A percentile compares a stretch with the other conserved stretches of the same genome.
Evolutionary conservation across 2,329 filamentous ascomycete genomes (phyloP).

Genomic region (Aspergillus sp.): DNA sequence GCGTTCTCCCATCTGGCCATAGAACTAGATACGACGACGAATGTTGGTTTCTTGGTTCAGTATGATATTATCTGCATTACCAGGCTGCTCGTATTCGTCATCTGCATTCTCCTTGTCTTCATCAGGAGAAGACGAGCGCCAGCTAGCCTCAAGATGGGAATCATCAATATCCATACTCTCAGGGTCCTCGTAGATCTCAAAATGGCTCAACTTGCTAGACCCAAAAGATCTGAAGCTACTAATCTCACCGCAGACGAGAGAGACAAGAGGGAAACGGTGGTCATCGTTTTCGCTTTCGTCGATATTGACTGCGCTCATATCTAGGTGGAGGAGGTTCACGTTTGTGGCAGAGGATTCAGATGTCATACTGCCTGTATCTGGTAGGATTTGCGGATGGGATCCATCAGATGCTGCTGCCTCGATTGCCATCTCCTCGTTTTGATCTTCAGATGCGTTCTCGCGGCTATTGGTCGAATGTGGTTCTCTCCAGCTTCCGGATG

Average conservation of each 20-base stretch:
- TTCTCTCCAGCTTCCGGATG: background rate
- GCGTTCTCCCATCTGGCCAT: background rate
- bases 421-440: too few relatives aligned
- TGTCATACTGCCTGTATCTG: too few relatives aligned
- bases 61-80: background rate
- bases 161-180: conserved; percentile 6
- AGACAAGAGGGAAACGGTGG: too few relatives aligned
- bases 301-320: too few relatives aligned
- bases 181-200: conserved; percentile 15
- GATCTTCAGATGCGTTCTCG: background rate
- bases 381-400: too few relatives aligned
- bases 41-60: background rate
- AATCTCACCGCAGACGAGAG: too few relatives aligned
- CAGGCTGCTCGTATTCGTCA: background rate
- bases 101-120: conserved; percentile 16
- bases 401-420: too few relatives aligned
- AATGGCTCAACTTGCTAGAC: too few relatives aligned
- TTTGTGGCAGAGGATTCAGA: background rate
- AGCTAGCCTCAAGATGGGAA: background rate
- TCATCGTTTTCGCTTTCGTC: too few relatives aligned
- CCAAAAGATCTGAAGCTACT: too few relatives aligned
- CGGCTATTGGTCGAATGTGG: background rate
- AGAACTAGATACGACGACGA: too few relatives aligned
- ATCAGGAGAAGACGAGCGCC: conserved; percentile 2
- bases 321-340: background rate